A percentile compares a stretch with the other conserved stretches of the same genome.
Conservation (phyloP, 2,329 filamentous ascomycete species). For the Annulohypoxylon truncatum region DNA sequence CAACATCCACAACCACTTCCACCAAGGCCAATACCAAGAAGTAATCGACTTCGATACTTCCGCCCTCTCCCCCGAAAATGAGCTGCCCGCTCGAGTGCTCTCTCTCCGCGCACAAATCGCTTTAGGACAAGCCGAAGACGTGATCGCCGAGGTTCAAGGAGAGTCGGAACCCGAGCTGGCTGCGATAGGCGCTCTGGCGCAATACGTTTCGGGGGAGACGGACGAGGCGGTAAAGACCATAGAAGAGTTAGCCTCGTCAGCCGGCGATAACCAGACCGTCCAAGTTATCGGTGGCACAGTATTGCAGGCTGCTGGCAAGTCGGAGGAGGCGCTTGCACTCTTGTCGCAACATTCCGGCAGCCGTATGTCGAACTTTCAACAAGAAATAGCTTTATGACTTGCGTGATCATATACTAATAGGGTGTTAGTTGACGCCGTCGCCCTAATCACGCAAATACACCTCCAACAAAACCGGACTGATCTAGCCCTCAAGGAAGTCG, state of each 20-base stretch:
- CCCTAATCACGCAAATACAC: slow-evolving; percentile 91
- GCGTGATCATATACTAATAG: slow-evolving; percentile 35
- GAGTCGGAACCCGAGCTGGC: slow-evolving; percentile 76
- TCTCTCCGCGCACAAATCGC: slow-evolving; percentile 86
- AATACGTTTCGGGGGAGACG: slow-evolving; percentile 69
- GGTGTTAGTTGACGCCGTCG: slow-evolving; percentile 77
- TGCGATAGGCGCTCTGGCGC: slow-evolving; percentile 81
- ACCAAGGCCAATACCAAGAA: slow-evolving; percentile 85
- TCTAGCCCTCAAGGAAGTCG: slow-evolving; percentile 89
- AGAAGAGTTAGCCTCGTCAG: slow-evolving; percentile 74
- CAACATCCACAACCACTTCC: slow-evolving; percentile 77
- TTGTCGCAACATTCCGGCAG: slow-evolving; percentile 87
- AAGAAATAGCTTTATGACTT: neutral
- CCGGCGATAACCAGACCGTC: slow-evolving; percentile 80
- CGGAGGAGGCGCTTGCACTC: slow-evolving; percentile 85
- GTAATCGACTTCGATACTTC: slow-evolving; percentile 88
- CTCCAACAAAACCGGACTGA: slow-evolving; percentile 92
- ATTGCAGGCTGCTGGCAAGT: slow-evolving; percentile 80
- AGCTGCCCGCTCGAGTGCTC: slow-evolving; percentile 79
- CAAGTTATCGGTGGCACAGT: slow-evolving; percentile 87
- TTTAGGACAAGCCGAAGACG: slow-evolving; percentile 79
- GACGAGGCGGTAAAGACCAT: slow-evolving; percentile 71
- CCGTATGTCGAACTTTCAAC: slow-evolving; percentile 65
- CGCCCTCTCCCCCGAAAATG: slow-evolving; percentile 81
- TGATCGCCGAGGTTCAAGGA: slow-evolving; percentile 74